Base-by-base conservation (phyloP, 768 basidiomycete genomes). In the Rickenella mellea region DNA sequence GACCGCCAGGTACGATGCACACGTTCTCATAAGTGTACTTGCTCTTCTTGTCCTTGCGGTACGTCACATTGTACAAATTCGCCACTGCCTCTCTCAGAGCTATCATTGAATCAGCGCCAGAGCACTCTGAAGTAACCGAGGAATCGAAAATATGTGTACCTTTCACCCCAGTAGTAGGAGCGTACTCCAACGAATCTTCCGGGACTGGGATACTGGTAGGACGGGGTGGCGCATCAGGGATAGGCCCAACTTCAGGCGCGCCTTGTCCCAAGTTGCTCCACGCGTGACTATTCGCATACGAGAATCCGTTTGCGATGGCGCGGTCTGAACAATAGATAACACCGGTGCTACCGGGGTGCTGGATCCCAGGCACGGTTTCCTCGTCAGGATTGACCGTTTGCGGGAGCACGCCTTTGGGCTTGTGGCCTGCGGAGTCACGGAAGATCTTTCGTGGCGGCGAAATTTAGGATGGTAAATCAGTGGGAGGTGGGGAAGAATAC, bases 261-360 rank as follows among this genome's bases (percentile, higher is more conserved):
- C 86, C 88, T 63, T 93, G 90, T n/a, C 92, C 93, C 8, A 89
- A 70, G 55, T 90, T 89, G 5, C 84, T 73, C 88, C 89, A 91
- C 49, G 82, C 80, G 53, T 87, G 80, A 11, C 78, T 79, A 49
- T 68, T 67, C 45, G 83, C 74, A 51, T 87, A 85, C 49, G 66
- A 80, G 68, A 91, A 96, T 7, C 92, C 92, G 55, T 96, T 94
- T 9, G 90, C 90, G 68, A 90, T 88, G n/a, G 91, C 87, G 45
- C 91, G 80, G 55, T 92, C 87, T 1, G 86, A 89, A 61, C 90
- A 92, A 58, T 93, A 96, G 54, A 93, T 80, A 21, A 81, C 78
- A 45, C 73, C 67, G 1, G 71, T 73, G 51, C 63, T 63, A 26
- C 76, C 76, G 2, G 87, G 87, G 56, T 87, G 86, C 55, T 80